Conservation (phyloP, 371 early-diverging fungal genomes). For the Mucor circinelloides region DNA sequence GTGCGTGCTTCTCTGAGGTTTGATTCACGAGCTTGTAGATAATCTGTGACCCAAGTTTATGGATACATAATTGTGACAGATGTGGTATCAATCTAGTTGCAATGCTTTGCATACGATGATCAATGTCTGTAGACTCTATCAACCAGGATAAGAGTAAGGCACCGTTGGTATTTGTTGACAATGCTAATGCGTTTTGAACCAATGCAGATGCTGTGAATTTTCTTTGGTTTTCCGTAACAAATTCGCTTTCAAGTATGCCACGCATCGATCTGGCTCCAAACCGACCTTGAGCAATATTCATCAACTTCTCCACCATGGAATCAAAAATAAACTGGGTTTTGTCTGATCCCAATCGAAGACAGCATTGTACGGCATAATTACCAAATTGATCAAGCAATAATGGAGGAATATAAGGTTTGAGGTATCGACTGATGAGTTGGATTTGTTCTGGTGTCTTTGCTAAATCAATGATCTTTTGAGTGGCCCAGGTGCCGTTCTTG, state of each 20-base stretch:
- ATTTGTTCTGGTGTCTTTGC: constrained; percentile 69
- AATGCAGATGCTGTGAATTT: constrained; percentile 87
- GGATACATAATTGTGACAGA: constrained; percentile 77
- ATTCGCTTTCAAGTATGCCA: constrained; percentile 78
- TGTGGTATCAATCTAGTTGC: constrained; percentile 77
- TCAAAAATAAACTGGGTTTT: constrained; percentile 85
- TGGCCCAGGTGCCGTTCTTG: constrained; percentile 94
- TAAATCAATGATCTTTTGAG: constrained; percentile 86
- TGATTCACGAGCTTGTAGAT: constrained; percentile 91
- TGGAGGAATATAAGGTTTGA: constrained; percentile 73
- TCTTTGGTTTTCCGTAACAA: constrained; percentile 56
- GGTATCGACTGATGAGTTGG: constrained; percentile 38
- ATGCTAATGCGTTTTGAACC: constrained; percentile 73
- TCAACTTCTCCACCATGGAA: constrained; percentile 74
- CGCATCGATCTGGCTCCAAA: constrained; percentile 89
- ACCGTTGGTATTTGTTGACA: constrained; percentile 92
- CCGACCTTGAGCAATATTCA: constrained; percentile 78
- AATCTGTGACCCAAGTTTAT: constrained; percentile 88
- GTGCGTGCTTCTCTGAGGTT: constrained; percentile 60
- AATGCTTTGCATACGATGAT: constrained; percentile 34
- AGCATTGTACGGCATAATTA: constrained; percentile 91
- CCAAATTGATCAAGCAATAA: constrained; percentile 91
- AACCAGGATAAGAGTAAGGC: constrained; percentile 92
- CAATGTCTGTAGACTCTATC: constrained; percentile 74
- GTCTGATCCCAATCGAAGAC: constrained; percentile 59